A percentile compares a stretch with the other conserved stretches of the same genome.
These are phyloP conservation scores for Elaeis guineensis DNA, from an alignment of 176 grass and related monocot species.

Conservation along the genomic window DNA sequence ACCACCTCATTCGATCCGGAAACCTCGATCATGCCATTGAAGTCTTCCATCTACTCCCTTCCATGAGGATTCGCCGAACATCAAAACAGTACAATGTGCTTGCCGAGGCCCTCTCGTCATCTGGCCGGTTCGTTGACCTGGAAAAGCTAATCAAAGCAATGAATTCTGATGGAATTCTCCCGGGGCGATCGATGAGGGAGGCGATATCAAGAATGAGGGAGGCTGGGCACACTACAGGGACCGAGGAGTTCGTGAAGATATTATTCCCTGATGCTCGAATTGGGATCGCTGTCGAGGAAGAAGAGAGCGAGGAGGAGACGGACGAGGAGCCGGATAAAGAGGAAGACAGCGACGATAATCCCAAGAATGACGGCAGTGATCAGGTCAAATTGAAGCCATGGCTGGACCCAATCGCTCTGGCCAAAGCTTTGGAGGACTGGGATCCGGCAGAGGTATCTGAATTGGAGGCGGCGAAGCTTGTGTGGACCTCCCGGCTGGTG, in stretches of 20 bases:
- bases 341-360: neutral
- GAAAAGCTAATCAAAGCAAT: conserved; percentile 52
- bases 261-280: conserved; percentile 49
- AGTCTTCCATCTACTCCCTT: conserved; percentile 55
- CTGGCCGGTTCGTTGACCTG: conserved; percentile 42
- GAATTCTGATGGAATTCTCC: conserved; percentile 62
- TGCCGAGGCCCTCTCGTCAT: conserved; percentile 28
- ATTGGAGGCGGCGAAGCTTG: conserved; percentile 42
- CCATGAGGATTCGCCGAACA: conserved; percentile 45
- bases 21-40: conserved; percentile 49
- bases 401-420: conserved; percentile 60
- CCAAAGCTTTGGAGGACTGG: conserved; percentile 71
- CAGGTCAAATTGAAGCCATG: conserved; percentile 58
- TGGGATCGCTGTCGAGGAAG: conserved; percentile 30
- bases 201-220: conserved; percentile 52
- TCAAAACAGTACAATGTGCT: conserved; percentile 76
- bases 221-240: conserved; percentile 43
- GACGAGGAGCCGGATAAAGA: conserved; percentile 7
- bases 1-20: conserved; percentile 44
- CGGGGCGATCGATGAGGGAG: conserved; percentile 34
- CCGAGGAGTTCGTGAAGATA: conserved; percentile 49
- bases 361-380: too few relatives aligned
- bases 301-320: conserved; percentile 24
- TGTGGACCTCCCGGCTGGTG: conserved; percentile 78
- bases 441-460: conserved; percentile 47